Conservation (phyloP, 257 asterid genomes). For the Capsicum rhomboideum region DNA sequence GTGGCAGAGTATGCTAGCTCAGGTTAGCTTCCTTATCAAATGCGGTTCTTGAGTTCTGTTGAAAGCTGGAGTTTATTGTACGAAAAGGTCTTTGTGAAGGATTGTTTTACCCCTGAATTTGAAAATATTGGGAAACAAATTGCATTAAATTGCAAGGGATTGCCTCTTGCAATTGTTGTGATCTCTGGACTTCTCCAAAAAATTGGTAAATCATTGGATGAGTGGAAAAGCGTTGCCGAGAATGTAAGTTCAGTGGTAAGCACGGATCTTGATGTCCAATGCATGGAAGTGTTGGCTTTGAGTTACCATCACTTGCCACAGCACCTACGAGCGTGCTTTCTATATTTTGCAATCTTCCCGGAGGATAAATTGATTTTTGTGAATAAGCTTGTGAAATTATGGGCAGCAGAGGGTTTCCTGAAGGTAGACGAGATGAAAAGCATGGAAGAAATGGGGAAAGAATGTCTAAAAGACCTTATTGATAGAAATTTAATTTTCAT, state of each 20-base stretch:
- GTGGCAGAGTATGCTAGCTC: not conserved
- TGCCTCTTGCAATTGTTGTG: not conserved
- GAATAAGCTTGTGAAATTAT: not conserved
- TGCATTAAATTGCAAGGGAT: not conserved
- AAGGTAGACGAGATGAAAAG: not conserved
- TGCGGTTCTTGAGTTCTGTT: not conserved
- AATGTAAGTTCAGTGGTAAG: not conserved
- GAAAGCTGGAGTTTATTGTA: not conserved
- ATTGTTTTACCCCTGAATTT: not conserved
- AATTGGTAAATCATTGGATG: not conserved
- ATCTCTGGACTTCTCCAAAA: not conserved
- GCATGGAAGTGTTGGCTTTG: not conserved
- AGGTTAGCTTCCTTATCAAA: not conserved
- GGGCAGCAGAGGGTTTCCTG: not conserved
- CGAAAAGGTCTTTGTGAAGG: not conserved
- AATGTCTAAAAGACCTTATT: not conserved
- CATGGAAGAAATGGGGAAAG: constrained; percentile 1
- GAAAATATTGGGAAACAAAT: not conserved
- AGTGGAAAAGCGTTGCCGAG: not conserved
- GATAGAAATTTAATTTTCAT: not conserved
- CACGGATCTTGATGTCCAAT: not conserved
- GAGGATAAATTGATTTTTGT: constrained; percentile 1
- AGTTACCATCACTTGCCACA: constrained; percentile 9
- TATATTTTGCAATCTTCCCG: not conserved
- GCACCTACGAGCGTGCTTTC: not conserved